phyloP scores from a whole-genome alignment of 371 early-diverging fungal genomes.

The Rhizopus stolonifer region DNA sequence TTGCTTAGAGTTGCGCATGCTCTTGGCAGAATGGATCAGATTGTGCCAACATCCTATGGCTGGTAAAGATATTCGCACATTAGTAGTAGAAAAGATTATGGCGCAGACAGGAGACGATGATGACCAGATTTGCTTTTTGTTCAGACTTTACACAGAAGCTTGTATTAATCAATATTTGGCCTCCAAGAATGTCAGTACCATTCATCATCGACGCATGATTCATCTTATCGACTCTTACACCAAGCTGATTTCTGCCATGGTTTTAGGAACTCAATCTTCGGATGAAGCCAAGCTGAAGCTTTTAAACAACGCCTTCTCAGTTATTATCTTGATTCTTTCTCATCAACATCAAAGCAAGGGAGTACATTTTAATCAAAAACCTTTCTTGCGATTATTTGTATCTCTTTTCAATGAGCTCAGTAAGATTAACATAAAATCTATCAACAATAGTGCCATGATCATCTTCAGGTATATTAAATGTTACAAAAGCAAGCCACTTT shows the following conservation, averaged over 20 bases:
- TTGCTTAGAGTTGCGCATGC: constrained; percentile 63
- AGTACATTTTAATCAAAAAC: constrained; percentile 83
- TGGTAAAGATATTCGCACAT: constrained; percentile 62
- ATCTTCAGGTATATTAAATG: constrained; percentile 30
- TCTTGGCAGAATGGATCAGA: constrained; percentile 90
- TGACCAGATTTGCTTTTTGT: constrained; percentile 75
- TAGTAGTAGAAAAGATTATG: constrained; percentile 61
- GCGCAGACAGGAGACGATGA: constrained; percentile 64
- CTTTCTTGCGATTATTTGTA: constrained; percentile 89
- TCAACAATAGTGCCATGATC: constrained; percentile 25
- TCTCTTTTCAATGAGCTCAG: constrained; percentile 82
- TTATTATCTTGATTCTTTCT: constrained; percentile 79
- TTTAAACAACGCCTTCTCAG: constrained; percentile 76
- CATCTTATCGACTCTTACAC: constrained; percentile 82
- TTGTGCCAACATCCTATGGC: constrained; percentile 79
- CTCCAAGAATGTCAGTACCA: constrained; percentile 38
- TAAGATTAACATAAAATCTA: constrained; percentile 42
- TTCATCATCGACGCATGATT: constrained; percentile 53
- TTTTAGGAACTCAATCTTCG: constrained; percentile 41
- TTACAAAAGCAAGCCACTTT: no score
- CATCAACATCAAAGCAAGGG: constrained; percentile 79
- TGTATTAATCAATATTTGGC: constrained; percentile 71
- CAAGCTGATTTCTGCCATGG: constrained; percentile 69
- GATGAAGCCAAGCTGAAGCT: constrained; percentile 58
- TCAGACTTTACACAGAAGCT: constrained; percentile 82